A percentile compares a stretch with the other conserved stretches of the same genome.
Evolutionary conservation across 192 early-diverging fungal species (phyloP).

Genomic region (Phlyctochytrium arcticum): DNA sequence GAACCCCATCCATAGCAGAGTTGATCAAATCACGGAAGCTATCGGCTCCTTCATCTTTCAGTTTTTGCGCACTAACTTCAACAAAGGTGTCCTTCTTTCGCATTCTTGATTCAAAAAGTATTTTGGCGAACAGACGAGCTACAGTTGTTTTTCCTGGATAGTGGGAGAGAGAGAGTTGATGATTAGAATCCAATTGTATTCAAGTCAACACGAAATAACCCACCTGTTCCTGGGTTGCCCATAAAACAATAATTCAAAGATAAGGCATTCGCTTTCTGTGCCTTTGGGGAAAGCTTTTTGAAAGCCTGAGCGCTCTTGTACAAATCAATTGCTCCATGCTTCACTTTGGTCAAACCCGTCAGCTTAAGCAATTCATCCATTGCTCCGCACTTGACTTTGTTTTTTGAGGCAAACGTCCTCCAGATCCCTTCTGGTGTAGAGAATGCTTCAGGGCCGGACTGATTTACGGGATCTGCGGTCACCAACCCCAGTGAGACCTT

Average conservation of each 20-base stretch:
- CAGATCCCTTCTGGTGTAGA: no score
- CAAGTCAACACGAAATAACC: no score
- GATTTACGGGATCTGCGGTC: no score
- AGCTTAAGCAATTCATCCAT: constrained; percentile 31
- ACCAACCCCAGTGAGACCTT: no score
- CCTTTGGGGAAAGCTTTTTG: constrained; percentile 8
- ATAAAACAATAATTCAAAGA: constrained; percentile 31
- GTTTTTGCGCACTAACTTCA: constrained; percentile 15
- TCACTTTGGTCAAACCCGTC: constrained; percentile 28
- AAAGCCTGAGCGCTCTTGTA: constrained; percentile 28
- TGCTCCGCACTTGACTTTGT: constrained; percentile 13
- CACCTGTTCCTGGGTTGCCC: constrained; percentile 35
- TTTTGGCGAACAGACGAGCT: constrained; percentile 28
- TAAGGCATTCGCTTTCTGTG: constrained; percentile 15
- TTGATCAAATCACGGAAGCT: constrained; percentile 20
- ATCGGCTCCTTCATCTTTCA: constrained; percentile 35
- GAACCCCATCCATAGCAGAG: constrained; percentile 23
- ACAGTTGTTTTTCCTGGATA: constrained; percentile 28
- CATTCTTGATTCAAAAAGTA: constrained; percentile 29
- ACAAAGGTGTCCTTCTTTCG: constrained; percentile 15
- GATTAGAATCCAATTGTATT: no score
- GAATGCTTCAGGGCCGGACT: no score
- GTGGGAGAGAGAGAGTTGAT: no score
- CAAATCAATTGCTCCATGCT: constrained; percentile 20
- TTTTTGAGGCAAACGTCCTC: no score